A percentile compares a stretch with the other conserved stretches of the same genome.
phyloP scores from a whole-genome alignment of 2,329 filamentous ascomycete species.

The Aspergillus felis region DNA sequence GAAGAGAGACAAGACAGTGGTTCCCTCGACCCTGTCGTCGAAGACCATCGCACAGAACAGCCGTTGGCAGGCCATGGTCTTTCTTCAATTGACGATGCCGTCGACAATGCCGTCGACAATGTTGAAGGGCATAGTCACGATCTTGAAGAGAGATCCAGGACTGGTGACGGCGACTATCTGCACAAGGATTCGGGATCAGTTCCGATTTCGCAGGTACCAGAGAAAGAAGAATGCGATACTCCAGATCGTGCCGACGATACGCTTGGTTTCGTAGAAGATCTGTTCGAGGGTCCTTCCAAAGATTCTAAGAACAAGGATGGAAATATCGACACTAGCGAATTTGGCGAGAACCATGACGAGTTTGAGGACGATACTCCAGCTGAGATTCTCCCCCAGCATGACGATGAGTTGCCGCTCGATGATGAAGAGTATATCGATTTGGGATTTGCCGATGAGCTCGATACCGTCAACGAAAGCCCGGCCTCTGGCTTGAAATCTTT shows the following conservation, averaged over 20 bases:
- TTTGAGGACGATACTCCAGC: slow-evolving; percentile 12
- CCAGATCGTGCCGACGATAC: slow-evolving; percentile 25
- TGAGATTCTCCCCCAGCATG: slow-evolving; percentile 10
- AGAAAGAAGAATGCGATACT: slow-evolving; percentile 10
- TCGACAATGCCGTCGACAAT: slow-evolving; percentile 8
- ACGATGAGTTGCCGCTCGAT: slow-evolving; percentile 23
- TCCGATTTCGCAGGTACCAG: slow-evolving; percentile 12
- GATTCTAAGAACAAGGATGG: slow-evolving; percentile 7
- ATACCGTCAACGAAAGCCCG: slow-evolving; percentile 17
- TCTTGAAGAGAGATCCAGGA: slow-evolving; percentile 8
- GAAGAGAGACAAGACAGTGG: slow-evolving; percentile 10
- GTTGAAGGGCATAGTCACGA: slow-evolving; percentile 11
- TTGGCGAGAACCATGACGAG: slow-evolving; percentile 14
- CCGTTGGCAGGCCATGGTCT: slow-evolving; percentile 7
- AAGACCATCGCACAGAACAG: slow-evolving; percentile 8
- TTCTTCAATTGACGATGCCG: slow-evolving; percentile 9
- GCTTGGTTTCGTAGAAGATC: slow-evolving; percentile 30
- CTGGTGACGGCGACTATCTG: slow-evolving; percentile 7
- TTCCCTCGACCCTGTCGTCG: slow-evolving; percentile 6
- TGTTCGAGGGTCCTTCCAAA: slow-evolving; percentile 25
- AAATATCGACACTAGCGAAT: slow-evolving; percentile 9
- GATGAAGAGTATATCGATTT: slow-evolving; percentile 39
- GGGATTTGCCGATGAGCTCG: slow-evolving; percentile 21
- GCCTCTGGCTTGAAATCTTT: slow-evolving; percentile 15
- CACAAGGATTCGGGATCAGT: slow-evolving; percentile 19